Evolutionary conservation across 257 asterid genomes (phyloP), one percentile per base, ranked within the genome.

Genomic region (Forsythia suspensa): DNA sequence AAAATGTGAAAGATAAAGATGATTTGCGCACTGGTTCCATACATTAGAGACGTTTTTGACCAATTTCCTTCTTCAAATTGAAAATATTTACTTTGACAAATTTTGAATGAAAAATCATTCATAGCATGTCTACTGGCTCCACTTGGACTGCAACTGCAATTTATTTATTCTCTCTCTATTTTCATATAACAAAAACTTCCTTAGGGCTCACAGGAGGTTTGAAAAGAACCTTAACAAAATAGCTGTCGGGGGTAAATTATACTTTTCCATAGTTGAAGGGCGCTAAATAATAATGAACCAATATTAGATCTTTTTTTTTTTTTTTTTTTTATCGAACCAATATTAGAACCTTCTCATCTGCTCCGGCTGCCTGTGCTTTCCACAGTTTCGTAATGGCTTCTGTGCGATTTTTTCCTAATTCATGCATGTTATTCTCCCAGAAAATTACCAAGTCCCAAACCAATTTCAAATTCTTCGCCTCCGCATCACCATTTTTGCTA

Each of bases 311-410:
- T n/a, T n/a, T n/a, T n/a, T n/a, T n/a, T n/a, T n/a, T n/a, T n/a
- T n/a, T n/a, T n/a, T n/a, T n/a, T n/a, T n/a, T n/a, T n/a, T n/a
- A n/a, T n/a, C n/a, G 13, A 48, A 48, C n/a, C n/a, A 48, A 48
- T 48, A 13, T 15, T 48, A 48, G 57, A 13, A 0, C 2, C 6
- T 48, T 55, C 21, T 18, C 29, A 5, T 55, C 29, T 21, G n/a
- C 67, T 20, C 67, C 36, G n/a, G 34, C 68, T 61, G 38, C 20
- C 70, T 8, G 24, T 5, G 70, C 70, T 63, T 29, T 29, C 40
- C 16, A 3, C 70, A 63, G 24, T 21, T 21, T 39, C 70, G 40
- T 24, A 63, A 63, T 88, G 91, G 86, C 82, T 72, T 70, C 77
- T 39, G 41, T 74, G 78, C 81, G 79, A 38, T 75, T 74, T 40